Evolutionary conservation across 176 grass and related monocot species (phyloP).

Genomic region (Oryza meridionalis): DNA sequence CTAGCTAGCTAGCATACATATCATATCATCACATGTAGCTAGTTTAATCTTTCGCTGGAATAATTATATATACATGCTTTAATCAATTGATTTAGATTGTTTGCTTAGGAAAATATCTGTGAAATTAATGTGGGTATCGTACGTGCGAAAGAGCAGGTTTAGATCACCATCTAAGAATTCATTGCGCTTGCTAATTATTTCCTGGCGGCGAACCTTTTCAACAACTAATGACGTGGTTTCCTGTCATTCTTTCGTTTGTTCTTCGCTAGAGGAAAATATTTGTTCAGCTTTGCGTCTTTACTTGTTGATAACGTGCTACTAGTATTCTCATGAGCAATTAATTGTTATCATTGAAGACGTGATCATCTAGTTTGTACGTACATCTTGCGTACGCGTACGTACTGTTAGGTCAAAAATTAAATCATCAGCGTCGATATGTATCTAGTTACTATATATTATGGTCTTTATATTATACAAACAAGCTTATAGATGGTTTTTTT

Average conservation of each 20-base stretch:
- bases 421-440: neutral
- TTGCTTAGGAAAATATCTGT: slow-evolving; percentile 14
- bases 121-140: neutral
- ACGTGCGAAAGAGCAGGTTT: slow-evolving; percentile 31
- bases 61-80: neutral
- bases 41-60: neutral
- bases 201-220: slow-evolving; percentile 32
- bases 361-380: neutral
- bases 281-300: no score
- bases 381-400: neutral
- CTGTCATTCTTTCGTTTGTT: slow-evolving; percentile 50
- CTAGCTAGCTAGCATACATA: neutral
- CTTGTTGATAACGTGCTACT: neutral
- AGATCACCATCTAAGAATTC: slow-evolving; percentile 42
- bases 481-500: no score
- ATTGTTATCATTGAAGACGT: slow-evolving; percentile 15
- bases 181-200: slow-evolving; percentile 17
- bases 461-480: no score
- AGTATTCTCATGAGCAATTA: slow-evolving; percentile 3
- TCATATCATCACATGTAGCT: slow-evolving; percentile 35
- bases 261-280: slow-evolving; percentile 15
- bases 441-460: no score
- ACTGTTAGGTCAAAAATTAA: neutral
- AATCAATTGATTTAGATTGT: neutral
- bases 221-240: slow-evolving; percentile 49